Evolutionary conservation across 108 stramenopile species (phyloP), one percentile per base, ranked within the genome.

Genomic region (Chaetoceros tenuissimus): DNA sequence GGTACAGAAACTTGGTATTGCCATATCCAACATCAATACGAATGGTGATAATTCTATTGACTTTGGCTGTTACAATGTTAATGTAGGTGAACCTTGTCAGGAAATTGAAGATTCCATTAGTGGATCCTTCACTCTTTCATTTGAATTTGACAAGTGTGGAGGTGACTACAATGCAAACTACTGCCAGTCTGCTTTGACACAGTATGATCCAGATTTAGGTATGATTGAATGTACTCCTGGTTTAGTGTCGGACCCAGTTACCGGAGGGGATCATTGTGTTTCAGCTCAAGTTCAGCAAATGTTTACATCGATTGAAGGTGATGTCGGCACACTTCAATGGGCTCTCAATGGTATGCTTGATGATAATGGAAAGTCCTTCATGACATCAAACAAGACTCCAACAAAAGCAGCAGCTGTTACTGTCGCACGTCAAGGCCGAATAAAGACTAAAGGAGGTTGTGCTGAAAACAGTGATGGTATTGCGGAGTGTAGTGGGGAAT

Each of bases 91-190:
- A 27, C 54, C 70, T 17, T 77, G 77, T 34, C 51, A 66, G 56
- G 73, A 77, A 48, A 72, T 75, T 20, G 84, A 82, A 48, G 59
- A 60, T 29, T 58, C 68, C 31, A 49, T 74, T 1, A 43, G 68
- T 45, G 82, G 81, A 28, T 64, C 61, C 21, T 79, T 89, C 45
- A 78, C 71, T 10, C 60, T 85, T 1, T 74, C 73, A 7, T 81
- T 84, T 55, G 86, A 88, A 60, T 83, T 78, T 52, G 77, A 78
- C 48, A 25, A 67, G 19, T 78, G 77, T 55, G 64, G 53, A 22
- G 46, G 28, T 21, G 46, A 25, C 23, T 63, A 44, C n/a, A 51
- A 63, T 16, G 69, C 67, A 34, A 79, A 79, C 57, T 79, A 75
- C 54, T 79, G 78, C 47, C 78, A 79, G 71, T 31, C 61, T 29